A percentile compares a stretch with the other conserved stretches of the same genome.
Evolutionary conservation across 2,329 filamentous ascomycete species (phyloP).

Genomic region (Cercospora citrullina): DNA sequence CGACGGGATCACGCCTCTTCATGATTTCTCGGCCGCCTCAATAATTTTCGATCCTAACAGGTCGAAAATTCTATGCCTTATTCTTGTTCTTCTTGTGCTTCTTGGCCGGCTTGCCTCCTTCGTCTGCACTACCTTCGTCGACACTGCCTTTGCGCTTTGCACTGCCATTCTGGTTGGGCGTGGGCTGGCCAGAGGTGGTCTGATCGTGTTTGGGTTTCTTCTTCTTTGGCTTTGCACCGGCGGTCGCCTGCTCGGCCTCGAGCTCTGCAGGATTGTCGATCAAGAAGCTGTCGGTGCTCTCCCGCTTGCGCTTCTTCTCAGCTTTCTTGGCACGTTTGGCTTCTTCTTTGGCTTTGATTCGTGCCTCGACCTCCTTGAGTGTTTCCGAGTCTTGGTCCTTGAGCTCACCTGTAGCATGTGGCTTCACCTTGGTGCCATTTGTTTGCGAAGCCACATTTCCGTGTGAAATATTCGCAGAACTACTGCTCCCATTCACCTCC

Average conservation of each 20-base stretch:
- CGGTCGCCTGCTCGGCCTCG: conserved; percentile 31
- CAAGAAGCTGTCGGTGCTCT: conserved; percentile 33
- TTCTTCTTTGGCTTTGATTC: conserved; percentile 35
- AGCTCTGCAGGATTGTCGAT: conserved; percentile 13
- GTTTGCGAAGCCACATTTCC: not conserved
- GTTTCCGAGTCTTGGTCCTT: conserved; percentile 35
- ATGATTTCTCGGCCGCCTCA: not conserved
- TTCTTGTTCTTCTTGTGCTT: conserved; percentile 20
- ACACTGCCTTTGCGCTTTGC: conserved; percentile 9
- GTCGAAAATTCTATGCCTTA: not conserved
- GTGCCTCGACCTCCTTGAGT: conserved; percentile 31
- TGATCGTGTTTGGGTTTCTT: conserved; percentile 51
- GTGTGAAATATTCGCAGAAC: not conserved
- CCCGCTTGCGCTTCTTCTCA: conserved; percentile 41
- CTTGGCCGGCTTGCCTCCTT: conserved; percentile 16
- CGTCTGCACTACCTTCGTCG: conserved; percentile 2
- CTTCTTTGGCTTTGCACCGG: conserved; percentile 59
- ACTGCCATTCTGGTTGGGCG: not conserved
- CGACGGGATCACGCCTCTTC: not conserved
- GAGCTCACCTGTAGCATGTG: conserved; percentile 17
- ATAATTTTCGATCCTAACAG: not conserved
- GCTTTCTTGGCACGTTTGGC: conserved; percentile 27
- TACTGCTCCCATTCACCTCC: not conserved
- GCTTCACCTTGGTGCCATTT: not conserved
- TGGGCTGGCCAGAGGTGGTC: conserved; percentile 38